These are phyloP conservation scores for Scheffersomyces quercinus DNA, from an alignment of 1,139 yeast genomes.

Conservation along the genomic window DNA sequence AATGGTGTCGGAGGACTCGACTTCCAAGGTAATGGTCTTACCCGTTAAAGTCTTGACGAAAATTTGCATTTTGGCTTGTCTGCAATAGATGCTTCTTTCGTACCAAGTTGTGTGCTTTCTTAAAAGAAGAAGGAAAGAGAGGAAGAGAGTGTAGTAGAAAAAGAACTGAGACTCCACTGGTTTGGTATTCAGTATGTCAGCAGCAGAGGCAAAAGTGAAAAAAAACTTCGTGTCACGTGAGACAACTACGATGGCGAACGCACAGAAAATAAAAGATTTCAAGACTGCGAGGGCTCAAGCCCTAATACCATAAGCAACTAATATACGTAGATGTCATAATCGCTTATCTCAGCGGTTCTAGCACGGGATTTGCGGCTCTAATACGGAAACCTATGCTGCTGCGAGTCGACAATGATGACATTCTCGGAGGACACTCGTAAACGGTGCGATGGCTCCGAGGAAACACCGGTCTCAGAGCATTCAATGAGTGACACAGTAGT, in stretches of 20 bases:
- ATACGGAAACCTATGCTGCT: too few species aligned
- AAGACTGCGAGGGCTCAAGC: neutral
- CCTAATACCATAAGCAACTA: neutral
- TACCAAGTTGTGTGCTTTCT: constrained; percentile 31
- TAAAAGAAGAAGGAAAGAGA: constrained; percentile 5
- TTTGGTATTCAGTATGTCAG: too few species aligned
- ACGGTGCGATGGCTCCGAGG: too few species aligned
- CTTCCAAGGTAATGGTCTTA: constrained; percentile 99
- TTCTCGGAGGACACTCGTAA: too few species aligned
- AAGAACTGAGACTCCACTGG: neutral
- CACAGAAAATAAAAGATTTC: neutral
- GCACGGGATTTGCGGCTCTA: too few species aligned
- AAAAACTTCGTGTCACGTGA: too few species aligned
- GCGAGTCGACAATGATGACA: too few species aligned
- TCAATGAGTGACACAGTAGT: too few species aligned
- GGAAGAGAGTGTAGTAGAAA: neutral
- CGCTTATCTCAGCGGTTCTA: too few species aligned
- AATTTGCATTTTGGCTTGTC: constrained; percentile 85
- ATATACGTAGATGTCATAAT: too few species aligned
- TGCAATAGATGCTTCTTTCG: constrained; percentile 53
- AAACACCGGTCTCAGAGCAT: too few species aligned
- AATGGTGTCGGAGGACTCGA: constrained; percentile 98
- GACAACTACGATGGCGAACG: neutral
- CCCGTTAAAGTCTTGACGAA: constrained; percentile 99
- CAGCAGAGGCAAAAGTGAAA: too few species aligned